phyloP scores from a whole-genome alignment of 163 green algal genomes.

The Chlamydomonas reinhardtii region DNA sequence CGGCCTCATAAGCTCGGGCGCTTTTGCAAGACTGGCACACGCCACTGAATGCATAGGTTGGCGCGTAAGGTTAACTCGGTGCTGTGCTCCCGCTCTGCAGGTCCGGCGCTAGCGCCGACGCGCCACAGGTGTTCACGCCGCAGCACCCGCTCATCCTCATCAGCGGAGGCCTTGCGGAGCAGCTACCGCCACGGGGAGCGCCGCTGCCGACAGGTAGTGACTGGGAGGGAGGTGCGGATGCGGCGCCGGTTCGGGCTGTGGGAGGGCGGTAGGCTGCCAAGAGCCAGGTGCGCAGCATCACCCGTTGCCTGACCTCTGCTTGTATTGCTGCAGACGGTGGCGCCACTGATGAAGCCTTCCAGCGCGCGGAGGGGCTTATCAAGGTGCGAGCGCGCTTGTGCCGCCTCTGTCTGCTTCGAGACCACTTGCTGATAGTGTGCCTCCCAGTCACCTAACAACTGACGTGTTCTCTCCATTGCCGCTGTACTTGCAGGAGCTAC shows the following conservation, averaged over 20 bases:
- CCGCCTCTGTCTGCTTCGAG: background rate
- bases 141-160: slow-evolving; percentile 39
- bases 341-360: background rate
- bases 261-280: too few species aligned
- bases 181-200: slow-evolving; percentile 27
- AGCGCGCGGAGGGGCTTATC: background rate
- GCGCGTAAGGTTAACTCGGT: too few species aligned
- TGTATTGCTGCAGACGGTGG: slow-evolving; percentile 1
- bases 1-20: too few species aligned
- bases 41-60: too few species aligned
- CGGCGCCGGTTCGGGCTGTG: too few species aligned
- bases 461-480: too few species aligned
- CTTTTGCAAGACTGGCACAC: too few species aligned
- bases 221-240: too few species aligned
- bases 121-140: background rate
- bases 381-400: background rate
- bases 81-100: background rate
- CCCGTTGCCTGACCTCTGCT: background rate
- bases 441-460: too few species aligned
- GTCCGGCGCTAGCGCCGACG: background rate
- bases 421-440: too few species aligned
- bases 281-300: too few species aligned
- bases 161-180: slow-evolving; percentile 43
- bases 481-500: background rate
- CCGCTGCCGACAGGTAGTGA: background rate